phyloP scores from a whole-genome alignment of 345 rosid species.

The Salix caprea region DNA sequence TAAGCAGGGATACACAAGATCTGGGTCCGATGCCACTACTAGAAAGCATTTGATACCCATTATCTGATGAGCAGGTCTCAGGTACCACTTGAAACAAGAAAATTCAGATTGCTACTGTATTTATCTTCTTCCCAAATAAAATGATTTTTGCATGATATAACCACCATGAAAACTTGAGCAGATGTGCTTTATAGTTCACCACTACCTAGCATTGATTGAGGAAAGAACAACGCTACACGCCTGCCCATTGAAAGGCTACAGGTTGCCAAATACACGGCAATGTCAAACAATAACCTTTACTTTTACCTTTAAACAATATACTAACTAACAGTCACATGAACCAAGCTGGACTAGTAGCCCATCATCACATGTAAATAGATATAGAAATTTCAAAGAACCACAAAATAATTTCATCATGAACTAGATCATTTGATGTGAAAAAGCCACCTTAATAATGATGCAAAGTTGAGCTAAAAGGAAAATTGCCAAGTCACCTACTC shows the following conservation, averaged over 20 bases:
- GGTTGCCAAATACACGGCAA: background rate
- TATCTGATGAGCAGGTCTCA: background rate
- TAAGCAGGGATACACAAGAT: background rate
- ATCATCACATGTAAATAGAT: background rate
- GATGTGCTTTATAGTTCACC: background rate
- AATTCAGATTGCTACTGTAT: background rate
- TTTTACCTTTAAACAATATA: too few species aligned
- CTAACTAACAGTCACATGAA: too few species aligned
- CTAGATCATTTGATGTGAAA: background rate
- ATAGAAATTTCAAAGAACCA: background rate
- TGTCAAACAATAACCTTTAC: too few species aligned
- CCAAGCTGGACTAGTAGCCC: background rate
- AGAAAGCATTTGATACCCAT: background rate
- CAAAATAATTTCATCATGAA: background rate
- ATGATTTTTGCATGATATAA: background rate
- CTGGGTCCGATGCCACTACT: background rate
- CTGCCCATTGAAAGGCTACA: background rate
- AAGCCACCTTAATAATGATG: background rate
- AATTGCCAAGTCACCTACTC: constrained; percentile 5
- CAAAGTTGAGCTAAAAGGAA: background rate
- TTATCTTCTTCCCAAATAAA: background rate
- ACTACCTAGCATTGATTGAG: background rate
- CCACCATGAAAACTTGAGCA: background rate
- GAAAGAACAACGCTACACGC: too few species aligned
- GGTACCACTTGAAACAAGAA: background rate